Evolutionary conservation across 345 rosid species (phyloP).

Genomic region (Brassica cretica): DNA sequence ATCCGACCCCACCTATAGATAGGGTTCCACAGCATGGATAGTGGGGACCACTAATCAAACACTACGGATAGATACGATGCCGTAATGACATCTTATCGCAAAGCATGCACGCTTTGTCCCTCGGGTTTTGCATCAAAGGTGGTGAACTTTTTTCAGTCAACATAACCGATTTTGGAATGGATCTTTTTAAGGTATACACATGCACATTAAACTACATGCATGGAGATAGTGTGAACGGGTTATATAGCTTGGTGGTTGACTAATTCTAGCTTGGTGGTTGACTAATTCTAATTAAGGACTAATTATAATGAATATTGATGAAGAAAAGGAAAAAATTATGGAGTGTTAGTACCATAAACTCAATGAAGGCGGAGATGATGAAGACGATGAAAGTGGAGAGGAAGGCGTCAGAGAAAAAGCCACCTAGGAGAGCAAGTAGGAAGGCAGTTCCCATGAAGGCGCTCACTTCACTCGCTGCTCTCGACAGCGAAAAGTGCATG

Average conservation of each 20-base stretch:
- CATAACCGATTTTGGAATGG: background rate
- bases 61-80: background rate
- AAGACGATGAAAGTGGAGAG: constrained; percentile 58
- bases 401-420: constrained; percentile 72
- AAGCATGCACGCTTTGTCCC: background rate
- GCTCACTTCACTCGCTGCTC: constrained; percentile 62
- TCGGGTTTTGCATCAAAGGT: background rate
- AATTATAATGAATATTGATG: background rate
- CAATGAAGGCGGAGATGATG: constrained; percentile 56
- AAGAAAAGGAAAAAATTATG: background rate
- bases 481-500: constrained; percentile 63
- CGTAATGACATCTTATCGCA: background rate
- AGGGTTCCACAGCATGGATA: background rate
- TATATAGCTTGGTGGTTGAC: background rate
- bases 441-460: constrained; percentile 81
- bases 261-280: background rate
- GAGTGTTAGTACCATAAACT: constrained; percentile 55
- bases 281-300: background rate
- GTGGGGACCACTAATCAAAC: background rate
- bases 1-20: constrained; percentile 1
- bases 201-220: background rate
- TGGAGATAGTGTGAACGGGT: constrained; percentile 4
- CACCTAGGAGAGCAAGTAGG: constrained; percentile 72
- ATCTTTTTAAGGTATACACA: background rate
- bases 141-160: background rate